Evolutionary conservation across 1,284 basidiomycete genomes (phyloP), one percentile per base, ranked within the genome.

Genomic region (Phenoliferia sp.): DNA sequence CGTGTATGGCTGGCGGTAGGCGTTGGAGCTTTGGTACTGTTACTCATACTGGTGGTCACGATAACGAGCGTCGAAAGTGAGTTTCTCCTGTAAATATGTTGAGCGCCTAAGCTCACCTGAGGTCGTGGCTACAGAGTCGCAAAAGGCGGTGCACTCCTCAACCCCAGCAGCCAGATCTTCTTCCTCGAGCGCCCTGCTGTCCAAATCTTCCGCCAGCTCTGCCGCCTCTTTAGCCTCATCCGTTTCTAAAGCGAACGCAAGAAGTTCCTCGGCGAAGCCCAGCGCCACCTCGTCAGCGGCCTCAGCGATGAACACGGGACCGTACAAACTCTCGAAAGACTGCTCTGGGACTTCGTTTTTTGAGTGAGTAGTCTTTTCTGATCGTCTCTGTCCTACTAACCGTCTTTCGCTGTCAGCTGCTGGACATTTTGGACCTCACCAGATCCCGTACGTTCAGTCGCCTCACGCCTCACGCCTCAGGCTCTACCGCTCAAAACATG

Each of bases 281-380:
- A 26, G 19, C 17, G 44, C 28, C 7, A 16, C 29, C 7, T 29
- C 61, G 3, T 3, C 55, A 2, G 52, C 31, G 4, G 50, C 57
- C 2, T 58, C 59, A 15, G 28, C 61, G 0, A 26, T 48, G 1
- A 66, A 69, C 5, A 17, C 55, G 1, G 65, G 69, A 1, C 69
- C 69, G 2, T 67, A 67, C 63, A 63, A 50, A 55, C 63, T 70
- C 7, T 9, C 57, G 9, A 17, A 33, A 3, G 22, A 60, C 1
- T 59, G 62, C 55, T n/a, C 31, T 12, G 69, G 66, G 19, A 44
- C 56, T 2, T 52, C n/a, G 0, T 67, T 70, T 29, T 70, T 70
- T 52, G 66, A 67, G 54, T 35, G 66, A 63, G 2, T 65, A 61
- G 65, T n/a, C 26, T 1, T 65, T 65, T 29, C 67, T 61, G 34